These are phyloP conservation scores for Panicum virgatum DNA, from an alignment of 202 grass and related monocot species.

Conservation along the genomic window DNA sequence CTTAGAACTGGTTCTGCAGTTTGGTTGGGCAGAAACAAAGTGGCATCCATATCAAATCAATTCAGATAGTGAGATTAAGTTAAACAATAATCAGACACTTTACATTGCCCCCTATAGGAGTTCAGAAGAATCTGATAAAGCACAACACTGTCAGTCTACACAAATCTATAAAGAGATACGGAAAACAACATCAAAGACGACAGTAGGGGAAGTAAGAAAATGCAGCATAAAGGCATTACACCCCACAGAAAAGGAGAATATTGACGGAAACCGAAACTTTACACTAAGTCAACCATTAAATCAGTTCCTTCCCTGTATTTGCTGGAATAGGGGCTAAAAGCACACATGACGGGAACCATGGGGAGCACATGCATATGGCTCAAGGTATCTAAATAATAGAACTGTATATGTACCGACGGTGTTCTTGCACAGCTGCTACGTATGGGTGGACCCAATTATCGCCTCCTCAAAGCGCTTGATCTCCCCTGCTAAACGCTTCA, in stretches of 20 bases:
- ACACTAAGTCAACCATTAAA: constrained; percentile 2
- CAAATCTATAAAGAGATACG: constrained; percentile 16
- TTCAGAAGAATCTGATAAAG: constrained; percentile 25
- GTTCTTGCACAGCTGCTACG: constrained; percentile 31
- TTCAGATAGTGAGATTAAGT: not conserved
- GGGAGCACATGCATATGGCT: not conserved
- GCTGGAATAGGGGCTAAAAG: not conserved
- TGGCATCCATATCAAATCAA: not conserved
- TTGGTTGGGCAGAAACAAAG: not conserved
- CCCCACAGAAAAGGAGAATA: not conserved
- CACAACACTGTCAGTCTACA: not conserved
- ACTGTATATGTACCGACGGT: constrained; percentile 28
- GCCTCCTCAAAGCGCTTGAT: constrained; percentile 67
- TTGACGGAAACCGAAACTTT: constrained; percentile 6
- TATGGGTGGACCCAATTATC: constrained; percentile 40
- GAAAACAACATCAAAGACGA: not conserved
- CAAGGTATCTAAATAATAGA: constrained; percentile 18
- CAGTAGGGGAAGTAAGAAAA: not conserved
- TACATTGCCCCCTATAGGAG: not conserved
- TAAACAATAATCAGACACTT: constrained; percentile 20
- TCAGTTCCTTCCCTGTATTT: not conserved
- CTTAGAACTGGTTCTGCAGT: not conserved
- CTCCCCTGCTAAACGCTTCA: constrained; percentile 50
- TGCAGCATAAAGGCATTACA: not conserved
- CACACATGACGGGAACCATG: not conserved